Evolutionary conservation across 768 basidiomycete genomes (phyloP).

Genomic region (Kwoniella mangroviensis): DNA sequence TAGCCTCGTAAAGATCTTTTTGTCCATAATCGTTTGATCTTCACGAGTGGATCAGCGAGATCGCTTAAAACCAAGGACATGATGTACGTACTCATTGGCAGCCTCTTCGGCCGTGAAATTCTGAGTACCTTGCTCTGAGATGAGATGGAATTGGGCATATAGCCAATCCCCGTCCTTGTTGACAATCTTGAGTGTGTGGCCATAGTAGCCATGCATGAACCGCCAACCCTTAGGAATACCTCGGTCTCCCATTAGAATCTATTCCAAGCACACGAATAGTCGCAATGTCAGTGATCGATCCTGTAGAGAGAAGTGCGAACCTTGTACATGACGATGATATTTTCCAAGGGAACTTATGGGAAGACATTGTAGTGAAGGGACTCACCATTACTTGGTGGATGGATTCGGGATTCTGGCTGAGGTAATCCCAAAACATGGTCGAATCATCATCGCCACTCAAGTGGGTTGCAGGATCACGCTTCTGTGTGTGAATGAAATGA

Average conservation of each 20-base stretch:
- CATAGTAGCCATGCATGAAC: slow-evolving; percentile 85
- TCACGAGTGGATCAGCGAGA: not conserved
- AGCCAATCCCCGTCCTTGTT: slow-evolving; percentile 53
- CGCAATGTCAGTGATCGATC: too few relatives aligned
- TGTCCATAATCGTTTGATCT: slow-evolving; percentile 57
- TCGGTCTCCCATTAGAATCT: slow-evolving; percentile 60
- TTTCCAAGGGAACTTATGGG: not conserved
- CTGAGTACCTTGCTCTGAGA: slow-evolving; percentile 60
- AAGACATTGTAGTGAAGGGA: not conserved
- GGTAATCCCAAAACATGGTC: slow-evolving; percentile 68
- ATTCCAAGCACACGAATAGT: too few relatives aligned
- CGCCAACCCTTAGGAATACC: slow-evolving; percentile 64
- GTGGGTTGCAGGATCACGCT: slow-evolving; percentile 82
- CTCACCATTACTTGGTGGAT: slow-evolving; percentile 60
- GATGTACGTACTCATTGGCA: slow-evolving; percentile 35
- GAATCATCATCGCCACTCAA: slow-evolving; percentile 74
- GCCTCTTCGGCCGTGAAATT: slow-evolving; percentile 75
- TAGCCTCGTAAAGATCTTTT: slow-evolving; percentile 60
- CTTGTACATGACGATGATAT: too few relatives aligned
- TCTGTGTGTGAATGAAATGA: slow-evolving; percentile 57
- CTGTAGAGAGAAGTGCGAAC: too few relatives aligned
- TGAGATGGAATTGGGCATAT: slow-evolving; percentile 59
- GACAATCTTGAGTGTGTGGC: slow-evolving; percentile 60
- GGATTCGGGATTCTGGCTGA: slow-evolving; percentile 60
- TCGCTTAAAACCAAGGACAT: too few relatives aligned